phyloP scores from a whole-genome alignment of 2,329 filamentous ascomycete species.

The Colletotrichum camelliae region DNA sequence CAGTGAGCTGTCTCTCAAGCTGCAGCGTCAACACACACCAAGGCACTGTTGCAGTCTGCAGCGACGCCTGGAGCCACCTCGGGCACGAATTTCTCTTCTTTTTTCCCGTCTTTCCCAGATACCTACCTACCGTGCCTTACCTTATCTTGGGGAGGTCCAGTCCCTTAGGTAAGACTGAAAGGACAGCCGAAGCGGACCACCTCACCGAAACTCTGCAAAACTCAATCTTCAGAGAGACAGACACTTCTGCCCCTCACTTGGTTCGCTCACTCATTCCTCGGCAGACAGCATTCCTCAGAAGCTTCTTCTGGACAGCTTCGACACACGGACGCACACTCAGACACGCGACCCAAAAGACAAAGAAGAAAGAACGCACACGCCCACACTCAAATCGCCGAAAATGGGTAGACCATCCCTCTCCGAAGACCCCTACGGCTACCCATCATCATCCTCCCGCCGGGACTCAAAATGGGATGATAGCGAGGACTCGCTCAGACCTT shows the following conservation, averaged over 20 bases:
- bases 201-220: background rate
- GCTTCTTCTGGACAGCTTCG: background rate
- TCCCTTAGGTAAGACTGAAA: background rate
- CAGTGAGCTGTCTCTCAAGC: background rate
- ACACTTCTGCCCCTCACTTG: background rate
- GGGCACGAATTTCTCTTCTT: background rate
- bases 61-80: background rate
- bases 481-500: constrained; percentile 10
- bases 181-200: background rate
- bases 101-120: background rate
- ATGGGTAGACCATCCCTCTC: constrained; percentile 9
- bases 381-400: background rate
- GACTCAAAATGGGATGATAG: constrained; percentile 11
- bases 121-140: too few relatives aligned
- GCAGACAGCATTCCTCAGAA: background rate
- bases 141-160: background rate
- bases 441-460: background rate
- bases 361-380: background rate
- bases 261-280: background rate
- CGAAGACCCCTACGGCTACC: background rate
- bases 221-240: background rate
- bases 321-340: background rate
- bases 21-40: background rate
- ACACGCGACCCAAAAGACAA: background rate
- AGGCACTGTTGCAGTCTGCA: background rate